Base-by-base conservation (phyloP, 805 yeast genomes). In the Candida easanensis region DNA sequence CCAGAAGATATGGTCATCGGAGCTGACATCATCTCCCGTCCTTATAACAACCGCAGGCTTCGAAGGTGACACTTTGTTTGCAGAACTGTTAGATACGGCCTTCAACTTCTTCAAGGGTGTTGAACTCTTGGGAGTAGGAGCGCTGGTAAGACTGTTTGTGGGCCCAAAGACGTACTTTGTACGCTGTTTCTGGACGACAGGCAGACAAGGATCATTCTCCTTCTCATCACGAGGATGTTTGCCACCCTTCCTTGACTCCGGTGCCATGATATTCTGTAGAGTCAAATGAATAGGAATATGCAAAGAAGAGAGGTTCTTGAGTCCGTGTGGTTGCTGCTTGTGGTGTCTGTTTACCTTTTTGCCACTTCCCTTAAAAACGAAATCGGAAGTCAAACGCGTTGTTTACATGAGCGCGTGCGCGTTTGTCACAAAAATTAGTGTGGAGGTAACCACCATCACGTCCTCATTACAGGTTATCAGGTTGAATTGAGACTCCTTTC, bases 1-100 rank as follows among this genome's bases (percentile, higher is more conserved):
- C 62, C 62, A 58, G 36, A 42, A 56, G 15, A 58, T 56, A 44
- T 49, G 56, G 33, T 58, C 62, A 33, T 57, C 59, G 9, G 62
- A 58, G 31, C 58, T 49, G 9, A 44, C 49, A 11, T 41, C 36
- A 13, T 50, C 50, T 13, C 41, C 39, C 4, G 45, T 26, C 23
- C 35, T 41, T 36, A 27, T 9, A 7, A 35, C 21, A 7, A 32
- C 36, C 8, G 45, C 22, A 8, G 47, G 49, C 28, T 34, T 33
- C 5, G 39, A 15, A 7, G 45, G 45, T n/a, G 48, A 34, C 6
- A 19, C 20, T 16, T 30, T 36, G 26, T n/a, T n/a, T n/a, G n/a
- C n/a, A n/a, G n/a, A n/a, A n/a, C n/a, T n/a, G n/a, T n/a, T n/a
- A n/a, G n/a, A n/a, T n/a, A n/a, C 36, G 4, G 19, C 5, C 16